These are phyloP conservation scores for Platanus orientalis DNA, from an alignment of 164 flowering plant species.

Conservation along the genomic window DNA sequence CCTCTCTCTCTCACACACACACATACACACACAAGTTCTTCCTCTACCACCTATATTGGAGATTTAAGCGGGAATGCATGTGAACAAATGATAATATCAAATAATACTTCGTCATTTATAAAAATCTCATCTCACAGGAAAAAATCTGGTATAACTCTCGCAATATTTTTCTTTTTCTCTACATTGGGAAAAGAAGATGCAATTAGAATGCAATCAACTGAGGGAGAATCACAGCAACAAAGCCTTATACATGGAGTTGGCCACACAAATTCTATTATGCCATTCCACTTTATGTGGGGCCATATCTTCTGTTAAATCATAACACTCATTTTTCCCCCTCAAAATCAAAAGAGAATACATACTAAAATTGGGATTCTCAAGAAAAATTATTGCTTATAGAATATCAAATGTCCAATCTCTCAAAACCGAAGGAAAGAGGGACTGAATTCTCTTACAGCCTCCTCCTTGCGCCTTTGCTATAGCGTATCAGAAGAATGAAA, in stretches of 20 bases:
- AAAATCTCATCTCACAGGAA: too few relatives aligned
- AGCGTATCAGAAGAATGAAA: conserved; percentile 59
- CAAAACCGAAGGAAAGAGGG: conserved; percentile 22
- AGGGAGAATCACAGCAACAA: conserved; percentile 18
- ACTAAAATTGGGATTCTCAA: conserved; percentile 29
- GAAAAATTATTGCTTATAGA: conserved; percentile 36
- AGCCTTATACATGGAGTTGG: conserved; percentile 14
- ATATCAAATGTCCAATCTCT: conserved; percentile 39
- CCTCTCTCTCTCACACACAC: too few relatives aligned
- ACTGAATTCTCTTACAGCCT: conserved; percentile 25
- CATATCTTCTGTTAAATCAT: too few relatives aligned
- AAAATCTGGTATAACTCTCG: conserved; percentile 17
- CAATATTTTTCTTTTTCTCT: conserved; percentile 15
- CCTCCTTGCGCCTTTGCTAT: conserved; percentile 21
- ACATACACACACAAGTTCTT: too few relatives aligned
- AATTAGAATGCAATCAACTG: conserved; percentile 8
- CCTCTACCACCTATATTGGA: too few relatives aligned
- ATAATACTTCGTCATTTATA: too few relatives aligned
- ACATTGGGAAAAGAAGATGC: conserved; percentile 3
- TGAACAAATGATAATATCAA: too few relatives aligned
- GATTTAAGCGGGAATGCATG: too few relatives aligned
- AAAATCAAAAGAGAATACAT: conserved; percentile 19
- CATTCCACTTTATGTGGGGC: too few relatives aligned
- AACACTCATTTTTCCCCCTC: too few relatives aligned
- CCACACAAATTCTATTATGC: too few relatives aligned